Evolutionary conservation across 176 grass and related monocot genomes (phyloP).

Genomic region (Secale cereale): DNA sequence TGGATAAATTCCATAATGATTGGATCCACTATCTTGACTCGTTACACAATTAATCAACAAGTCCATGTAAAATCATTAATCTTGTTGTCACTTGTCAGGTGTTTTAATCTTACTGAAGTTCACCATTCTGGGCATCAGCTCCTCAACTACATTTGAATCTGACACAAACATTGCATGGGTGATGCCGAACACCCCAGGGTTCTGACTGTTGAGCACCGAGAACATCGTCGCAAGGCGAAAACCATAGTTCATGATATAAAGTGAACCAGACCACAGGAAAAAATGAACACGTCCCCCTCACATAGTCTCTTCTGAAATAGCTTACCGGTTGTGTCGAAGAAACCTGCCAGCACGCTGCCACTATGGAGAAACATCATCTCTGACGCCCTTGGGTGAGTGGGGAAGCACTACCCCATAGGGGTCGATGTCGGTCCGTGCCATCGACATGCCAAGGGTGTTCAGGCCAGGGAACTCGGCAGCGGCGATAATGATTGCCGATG

Average conservation of each 20-base stretch:
- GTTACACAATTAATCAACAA: slow-evolving; percentile 4
- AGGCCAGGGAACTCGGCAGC: slow-evolving; percentile 52
- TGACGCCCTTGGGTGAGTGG: slow-evolving; percentile 47
- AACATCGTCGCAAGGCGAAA: slow-evolving; percentile 1
- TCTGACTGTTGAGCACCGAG: slow-evolving; percentile 54
- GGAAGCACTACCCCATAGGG: neutral
- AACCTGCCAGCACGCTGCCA: slow-evolving; percentile 34
- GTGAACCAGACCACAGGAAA: slow-evolving; percentile 45
- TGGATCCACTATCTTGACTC: neutral
- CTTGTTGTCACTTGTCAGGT: slow-evolving; percentile 8
- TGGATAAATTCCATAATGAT: too few relatives aligned
- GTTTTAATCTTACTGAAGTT: slow-evolving; percentile 16
- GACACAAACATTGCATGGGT: slow-evolving; percentile 35
- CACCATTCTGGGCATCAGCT: slow-evolving; percentile 41
- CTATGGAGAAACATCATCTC: slow-evolving; percentile 56
- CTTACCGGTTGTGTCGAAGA: slow-evolving; percentile 43
- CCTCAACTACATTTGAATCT: slow-evolving; percentile 36
- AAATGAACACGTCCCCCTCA: slow-evolving; percentile 51
- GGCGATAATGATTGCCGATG: slow-evolving; percentile 43
- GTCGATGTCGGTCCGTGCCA: slow-evolving; percentile 31
- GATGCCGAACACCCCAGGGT: slow-evolving; percentile 42
- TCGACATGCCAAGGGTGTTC: slow-evolving; percentile 51
- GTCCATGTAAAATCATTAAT: slow-evolving; percentile 11
- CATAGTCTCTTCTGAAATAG: slow-evolving; percentile 42
- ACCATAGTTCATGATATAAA: slow-evolving; percentile 40